Conservation (phyloP, 2,329 filamentous ascomycete genomes). For the Cladosporium sp. region DNA sequence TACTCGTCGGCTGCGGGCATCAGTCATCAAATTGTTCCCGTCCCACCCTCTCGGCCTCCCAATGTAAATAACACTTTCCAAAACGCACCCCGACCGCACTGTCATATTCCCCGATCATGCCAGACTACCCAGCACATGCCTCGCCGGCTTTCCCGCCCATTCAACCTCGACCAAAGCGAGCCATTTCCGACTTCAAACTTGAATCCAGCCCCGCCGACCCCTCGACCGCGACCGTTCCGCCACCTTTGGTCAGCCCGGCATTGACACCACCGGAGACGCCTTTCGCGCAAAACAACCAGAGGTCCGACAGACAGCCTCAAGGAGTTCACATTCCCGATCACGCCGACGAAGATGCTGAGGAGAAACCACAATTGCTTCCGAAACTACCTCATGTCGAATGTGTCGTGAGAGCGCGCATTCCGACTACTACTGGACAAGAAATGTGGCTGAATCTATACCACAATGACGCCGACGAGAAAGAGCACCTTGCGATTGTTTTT, state of each 20-base stretch:
- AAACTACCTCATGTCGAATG: conserved; percentile 83
- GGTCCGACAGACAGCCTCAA: conserved; percentile 35
- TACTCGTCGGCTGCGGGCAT: background rate
- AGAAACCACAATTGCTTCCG: conserved; percentile 64
- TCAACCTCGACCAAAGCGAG: conserved; percentile 41
- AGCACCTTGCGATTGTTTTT: conserved; percentile 96
- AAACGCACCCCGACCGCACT: background rate
- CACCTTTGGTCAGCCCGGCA: conserved; percentile 46
- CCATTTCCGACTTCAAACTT: conserved; percentile 37
- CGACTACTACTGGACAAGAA: conserved; percentile 83
- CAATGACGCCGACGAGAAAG: conserved; percentile 90
- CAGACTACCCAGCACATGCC: conserved; percentile 46
- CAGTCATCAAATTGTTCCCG: conserved; percentile 7
- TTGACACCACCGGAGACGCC: conserved; percentile 36
- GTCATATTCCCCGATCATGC: conserved; percentile 37
- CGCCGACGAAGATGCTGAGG: conserved; percentile 23
- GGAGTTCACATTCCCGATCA: conserved; percentile 39
- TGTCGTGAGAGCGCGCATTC: conserved; percentile 89
- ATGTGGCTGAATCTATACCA: conserved; percentile 97
- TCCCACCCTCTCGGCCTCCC: background rate
- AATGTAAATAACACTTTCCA: background rate
- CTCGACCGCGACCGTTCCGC: conserved; percentile 24
- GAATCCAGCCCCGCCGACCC: conserved; percentile 23
- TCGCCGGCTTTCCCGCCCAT: conserved; percentile 52
- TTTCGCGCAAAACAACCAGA: conserved; percentile 20